Evolutionary conservation across 2,329 filamentous ascomycete genomes (phyloP).

Genomic region (Fusarium caatingaense): DNA sequence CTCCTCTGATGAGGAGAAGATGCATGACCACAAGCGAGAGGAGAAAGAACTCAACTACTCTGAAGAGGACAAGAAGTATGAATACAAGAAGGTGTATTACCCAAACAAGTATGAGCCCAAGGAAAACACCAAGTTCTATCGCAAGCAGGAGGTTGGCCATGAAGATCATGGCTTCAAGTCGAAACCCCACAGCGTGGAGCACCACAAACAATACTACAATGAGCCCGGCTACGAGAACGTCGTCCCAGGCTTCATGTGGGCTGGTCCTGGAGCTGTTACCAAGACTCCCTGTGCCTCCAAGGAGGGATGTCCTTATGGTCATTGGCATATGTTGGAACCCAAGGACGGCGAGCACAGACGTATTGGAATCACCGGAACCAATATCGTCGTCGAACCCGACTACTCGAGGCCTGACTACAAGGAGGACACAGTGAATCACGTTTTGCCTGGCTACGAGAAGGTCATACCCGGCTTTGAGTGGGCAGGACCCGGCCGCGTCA

Average conservation of each 20-base stretch:
- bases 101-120: not conserved
- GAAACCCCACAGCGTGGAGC: not conserved
- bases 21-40: not conserved
- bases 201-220: not conserved
- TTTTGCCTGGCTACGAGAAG: conserved; percentile 5
- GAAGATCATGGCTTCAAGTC: not conserved
- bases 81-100: not conserved
- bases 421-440: not conserved
- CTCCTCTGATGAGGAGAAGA: not conserved
- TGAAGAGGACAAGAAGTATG: not conserved
- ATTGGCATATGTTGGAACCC: conserved; percentile 7
- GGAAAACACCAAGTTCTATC: not conserved
- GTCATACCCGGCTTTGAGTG: conserved; percentile 5
- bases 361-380: not conserved
- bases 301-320: not conserved
- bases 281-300: not conserved
- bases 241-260: conserved; percentile 2
- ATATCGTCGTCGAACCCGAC: not conserved
- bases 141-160: not conserved
- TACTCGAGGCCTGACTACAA: not conserved
- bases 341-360: conserved; percentile 1
- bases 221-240: not conserved
- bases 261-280: not conserved
- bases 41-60: not conserved
- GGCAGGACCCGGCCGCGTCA: not conserved